These are phyloP conservation scores for Cubamyces sp. DNA, from an alignment of 768 basidiomycete genomes.

Conservation along the genomic window DNA sequence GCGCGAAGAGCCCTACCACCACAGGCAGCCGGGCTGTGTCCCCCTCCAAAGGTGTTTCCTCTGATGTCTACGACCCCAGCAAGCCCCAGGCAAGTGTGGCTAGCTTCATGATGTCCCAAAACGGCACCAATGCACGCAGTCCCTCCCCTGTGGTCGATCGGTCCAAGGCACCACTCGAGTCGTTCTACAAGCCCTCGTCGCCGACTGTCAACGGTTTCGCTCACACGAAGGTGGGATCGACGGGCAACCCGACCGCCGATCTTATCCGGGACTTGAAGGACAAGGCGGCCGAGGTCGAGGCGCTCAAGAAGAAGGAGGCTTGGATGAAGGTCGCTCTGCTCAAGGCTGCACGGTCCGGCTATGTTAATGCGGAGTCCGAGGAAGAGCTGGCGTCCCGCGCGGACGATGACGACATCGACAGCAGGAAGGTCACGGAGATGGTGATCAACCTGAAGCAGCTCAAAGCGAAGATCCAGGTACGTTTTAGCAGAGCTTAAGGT, in stretches of 20 bases:
- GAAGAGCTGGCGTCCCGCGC: constrained; percentile 45
- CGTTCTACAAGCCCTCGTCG: constrained; percentile 54
- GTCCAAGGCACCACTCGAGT: constrained; percentile 60
- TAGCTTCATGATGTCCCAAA: constrained; percentile 55
- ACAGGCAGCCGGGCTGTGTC: constrained; percentile 60
- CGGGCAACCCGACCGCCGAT: constrained; percentile 74
- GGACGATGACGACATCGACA: constrained; percentile 47
- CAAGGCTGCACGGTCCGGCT: constrained; percentile 79
- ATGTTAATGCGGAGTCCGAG: constrained; percentile 58
- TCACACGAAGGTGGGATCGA: constrained; percentile 53
- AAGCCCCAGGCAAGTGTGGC: constrained; percentile 50
- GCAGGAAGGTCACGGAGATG: constrained; percentile 65
- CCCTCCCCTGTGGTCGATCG: constrained; percentile 63
- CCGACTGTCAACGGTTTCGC: constrained; percentile 53
- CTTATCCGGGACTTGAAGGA: constrained; percentile 77
- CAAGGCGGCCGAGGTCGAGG: constrained; percentile 82
- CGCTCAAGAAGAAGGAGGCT: constrained; percentile 70
- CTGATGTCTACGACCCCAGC: constrained; percentile 34
- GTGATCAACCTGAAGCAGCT: constrained; percentile 86
- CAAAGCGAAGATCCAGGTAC: constrained; percentile 83
- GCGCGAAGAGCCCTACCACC: constrained; percentile 61
- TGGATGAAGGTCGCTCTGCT: constrained; percentile 87
- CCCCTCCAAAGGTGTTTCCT: constrained; percentile 38
- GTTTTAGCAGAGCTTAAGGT: constrained; percentile 27
- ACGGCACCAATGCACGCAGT: constrained; percentile 54